Evolutionary conservation across 306 rosid species (phyloP), one percentile per base, ranked within the genome.

Genomic region (Quercus engelmannii): DNA sequence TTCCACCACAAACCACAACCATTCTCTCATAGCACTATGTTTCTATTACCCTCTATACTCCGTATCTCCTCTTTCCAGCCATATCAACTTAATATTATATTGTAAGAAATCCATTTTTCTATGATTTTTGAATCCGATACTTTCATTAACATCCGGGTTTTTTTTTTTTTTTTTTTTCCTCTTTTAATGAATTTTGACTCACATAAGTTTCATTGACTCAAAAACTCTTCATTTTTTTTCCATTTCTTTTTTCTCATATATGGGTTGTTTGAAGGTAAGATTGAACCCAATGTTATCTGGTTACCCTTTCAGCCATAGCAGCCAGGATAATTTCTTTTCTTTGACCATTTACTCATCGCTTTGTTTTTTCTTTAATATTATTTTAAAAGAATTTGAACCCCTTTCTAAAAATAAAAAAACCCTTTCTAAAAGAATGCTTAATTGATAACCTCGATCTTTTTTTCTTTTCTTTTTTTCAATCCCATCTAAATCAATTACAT

Each of bases 41-140:
- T 58, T 74, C 71, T 87, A 46, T 28, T 38, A 4, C 71, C 26
- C 56, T 70, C 78, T 56, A 33, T 19, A 5, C 46, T 55, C 20
- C 17, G 31, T 62, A 68, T 52, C 68, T 35, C 28, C 55, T n/a
- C 38, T 67, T 61, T 46, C 64, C 20, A 73, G 28, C 71, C 51
- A 67, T 38, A 21, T 11, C 54, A 35, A 55, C 43, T 68, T 61
- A 14, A 14, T 13, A 79, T 68, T 55, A 14, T 17, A 76, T 77
- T 85, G 90, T 84, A 87, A 69, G 67, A 63, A 76, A 31, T 69
- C 58, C 59, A 13, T 6, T 2, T 75, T 71, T 20, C 20, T 59
- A 3, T 54, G 6, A 1, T 76, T 78, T 75, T 33, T 28, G 5
- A 28, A 12, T 49, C 54, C 17, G 4, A 10, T 49, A 49, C 6